Conservation (phyloP, 2,329 filamentous ascomycete genomes). For the Botryotinia globosa region DNA sequence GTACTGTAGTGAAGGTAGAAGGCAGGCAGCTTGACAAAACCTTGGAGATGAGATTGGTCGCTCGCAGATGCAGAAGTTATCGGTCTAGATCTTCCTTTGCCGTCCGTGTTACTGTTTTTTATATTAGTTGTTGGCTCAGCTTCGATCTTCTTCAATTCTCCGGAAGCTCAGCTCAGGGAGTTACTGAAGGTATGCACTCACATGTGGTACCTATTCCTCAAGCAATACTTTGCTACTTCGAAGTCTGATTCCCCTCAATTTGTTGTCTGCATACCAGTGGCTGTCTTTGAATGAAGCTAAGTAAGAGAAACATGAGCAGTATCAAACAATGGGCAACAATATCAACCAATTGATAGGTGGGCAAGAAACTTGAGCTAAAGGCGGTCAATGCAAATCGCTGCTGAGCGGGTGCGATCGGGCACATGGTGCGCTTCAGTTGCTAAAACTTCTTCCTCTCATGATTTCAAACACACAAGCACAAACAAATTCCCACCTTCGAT, state of each 20-base stretch:
- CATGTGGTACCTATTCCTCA: not conserved
- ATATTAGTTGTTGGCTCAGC: not conserved
- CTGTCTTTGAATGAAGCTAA: not conserved
- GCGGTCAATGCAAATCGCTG: not conserved
- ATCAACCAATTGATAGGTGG: not conserved
- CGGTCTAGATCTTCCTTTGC: not conserved
- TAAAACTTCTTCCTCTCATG: not conserved
- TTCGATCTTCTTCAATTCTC: not conserved
- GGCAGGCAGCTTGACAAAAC: not conserved
- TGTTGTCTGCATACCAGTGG: not conserved
- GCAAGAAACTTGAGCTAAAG: not conserved
- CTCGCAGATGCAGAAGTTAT: not conserved
- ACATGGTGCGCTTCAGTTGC: not conserved
- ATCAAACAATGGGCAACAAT: not conserved
- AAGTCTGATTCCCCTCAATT: not conserved
- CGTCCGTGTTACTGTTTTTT: not conserved
- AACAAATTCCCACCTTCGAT: not conserved
- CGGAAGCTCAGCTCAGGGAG: not conserved
- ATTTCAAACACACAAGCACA: conserved; percentile 3
- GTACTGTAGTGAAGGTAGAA: not conserved
- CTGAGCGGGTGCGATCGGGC: not conserved
- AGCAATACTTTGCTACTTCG: not conserved
- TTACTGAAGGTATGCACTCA: not conserved
- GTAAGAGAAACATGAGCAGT: not conserved
- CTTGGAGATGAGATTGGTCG: not conserved